Base-by-base conservation (phyloP, 108 stramenopile genomes). In the Cyclotella choctawhatcheeana region DNA sequence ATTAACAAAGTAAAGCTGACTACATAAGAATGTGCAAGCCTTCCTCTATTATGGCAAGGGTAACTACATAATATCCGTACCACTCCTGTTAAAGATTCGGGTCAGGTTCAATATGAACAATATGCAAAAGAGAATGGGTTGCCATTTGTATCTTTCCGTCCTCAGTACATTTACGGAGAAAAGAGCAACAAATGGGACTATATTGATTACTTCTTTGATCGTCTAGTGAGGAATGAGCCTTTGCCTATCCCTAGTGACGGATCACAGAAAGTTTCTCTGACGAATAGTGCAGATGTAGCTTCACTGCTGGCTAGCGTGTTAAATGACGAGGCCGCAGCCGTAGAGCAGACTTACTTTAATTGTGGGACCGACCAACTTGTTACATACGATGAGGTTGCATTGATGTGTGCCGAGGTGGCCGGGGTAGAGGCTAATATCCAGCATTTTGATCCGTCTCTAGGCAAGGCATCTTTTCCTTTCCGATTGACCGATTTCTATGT, bases 151-250 rank as follows among this genome's bases (percentile, higher is more conserved):
- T 81, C 84, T 12, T 94, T 94, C 67, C 84, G 93, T 18, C 93
- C 93, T 20, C 91, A 91, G 44, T 85, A 85, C 62, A 94, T 94
- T 65, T 94, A 94, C 44, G 93, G 93, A 18, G 77, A 80, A 24
- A 94, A 94, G 48, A 65, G 84, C 2, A 93, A 93, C 81, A 94
- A 94, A 58, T 79, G 85, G 65, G 89, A 89, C 68, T 94, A 94
- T 64, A 85, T 94, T 68, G 93, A 94, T 72, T 94, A 88, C 85
- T 90, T 83, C 45, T 94, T 91, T 66, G 93, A 94, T 71, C 77
- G 93, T 20, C 44, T 94, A 25, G 73, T 82, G 2, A 74, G 84
- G 14, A 79, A 71, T 3, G 62, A 79, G 20, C 89, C 93, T 10
- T 32, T 94, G 34, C 86, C 86, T 16, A 91, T 94, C 56, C 93